Conservation (phyloP, 2,329 filamentous ascomycete species). For the Cladosporium austrohemisphaericum region DNA sequence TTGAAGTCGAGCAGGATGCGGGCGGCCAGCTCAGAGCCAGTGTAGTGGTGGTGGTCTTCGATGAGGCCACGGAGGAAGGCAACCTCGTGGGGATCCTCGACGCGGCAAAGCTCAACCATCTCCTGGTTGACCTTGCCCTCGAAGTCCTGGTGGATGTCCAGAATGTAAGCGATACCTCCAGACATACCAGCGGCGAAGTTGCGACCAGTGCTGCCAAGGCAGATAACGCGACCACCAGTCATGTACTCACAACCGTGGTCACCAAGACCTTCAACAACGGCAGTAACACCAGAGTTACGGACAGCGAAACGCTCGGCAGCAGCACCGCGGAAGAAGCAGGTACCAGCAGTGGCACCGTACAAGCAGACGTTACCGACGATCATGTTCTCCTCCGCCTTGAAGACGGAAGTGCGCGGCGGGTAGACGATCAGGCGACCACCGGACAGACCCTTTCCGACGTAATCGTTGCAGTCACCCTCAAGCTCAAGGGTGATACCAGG, state of each 20-base stretch:
- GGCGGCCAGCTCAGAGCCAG: constrained; percentile 88
- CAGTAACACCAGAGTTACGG: constrained; percentile 90
- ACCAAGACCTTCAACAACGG: constrained; percentile 94
- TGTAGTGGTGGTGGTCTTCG: constrained; percentile 97
- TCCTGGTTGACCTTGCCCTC: constrained; percentile 91
- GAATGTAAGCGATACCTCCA: constrained; percentile 90
- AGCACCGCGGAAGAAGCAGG: constrained; percentile 94
- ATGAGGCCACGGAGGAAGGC: constrained; percentile 86
- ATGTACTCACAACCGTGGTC: constrained; percentile 99
- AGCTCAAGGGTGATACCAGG: constrained; percentile 92
- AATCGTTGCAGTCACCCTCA: constrained; percentile 94
- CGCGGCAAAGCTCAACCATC: constrained; percentile 85
- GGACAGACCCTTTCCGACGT: constrained; percentile 92
- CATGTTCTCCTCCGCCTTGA: constrained; percentile 94
- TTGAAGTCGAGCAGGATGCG: constrained; percentile 94
- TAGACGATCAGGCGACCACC: constrained; percentile 92
- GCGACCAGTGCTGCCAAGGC: constrained; percentile 83
- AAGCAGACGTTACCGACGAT: constrained; percentile 91
- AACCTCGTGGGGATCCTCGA: constrained; percentile 84
- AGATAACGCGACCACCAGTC: constrained; percentile 87
- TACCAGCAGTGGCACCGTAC: constrained; percentile 87
- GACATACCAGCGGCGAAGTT: constrained; percentile 99
- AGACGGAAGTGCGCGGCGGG: constrained; percentile 82
- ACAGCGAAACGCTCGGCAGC: constrained; percentile 96
- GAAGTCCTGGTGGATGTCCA: constrained; percentile 88